A percentile compares a stretch with the other conserved stretches of the same genome.
These are phyloP conservation scores for Coniosporium tulheliwenetii DNA, from an alignment of 2,329 filamentous ascomycete species.

Conservation along the genomic window DNA sequence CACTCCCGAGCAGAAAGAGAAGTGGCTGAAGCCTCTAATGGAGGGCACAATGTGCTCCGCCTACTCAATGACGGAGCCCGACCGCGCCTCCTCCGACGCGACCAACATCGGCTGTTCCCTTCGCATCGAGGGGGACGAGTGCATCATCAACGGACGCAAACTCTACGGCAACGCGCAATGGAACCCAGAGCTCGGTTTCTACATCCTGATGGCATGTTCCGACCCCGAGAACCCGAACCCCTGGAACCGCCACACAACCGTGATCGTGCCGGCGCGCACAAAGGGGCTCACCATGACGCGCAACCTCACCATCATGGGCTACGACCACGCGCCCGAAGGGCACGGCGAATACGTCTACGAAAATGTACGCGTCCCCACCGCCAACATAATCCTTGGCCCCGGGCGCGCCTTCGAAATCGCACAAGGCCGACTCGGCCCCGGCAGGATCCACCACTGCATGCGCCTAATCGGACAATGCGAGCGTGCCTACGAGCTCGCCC, in stretches of 20 bases:
- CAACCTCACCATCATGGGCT: constrained; percentile 26
- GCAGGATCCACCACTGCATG: constrained; percentile 28
- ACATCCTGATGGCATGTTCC: constrained; percentile 22
- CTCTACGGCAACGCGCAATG: constrained; percentile 24
- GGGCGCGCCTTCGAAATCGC: constrained; percentile 27
- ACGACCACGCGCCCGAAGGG: constrained; percentile 26
- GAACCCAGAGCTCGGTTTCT: constrained; percentile 19
- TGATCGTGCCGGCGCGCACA: constrained; percentile 22
- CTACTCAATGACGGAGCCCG: constrained; percentile 36
- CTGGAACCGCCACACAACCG: constrained; percentile 23
- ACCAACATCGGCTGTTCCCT: constrained; percentile 28
- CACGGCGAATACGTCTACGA: constrained; percentile 27
- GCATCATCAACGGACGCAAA: constrained; percentile 27
- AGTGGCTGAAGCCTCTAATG: constrained; percentile 33
- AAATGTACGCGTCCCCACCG: constrained; percentile 22
- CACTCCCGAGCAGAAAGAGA: constrained; percentile 31
- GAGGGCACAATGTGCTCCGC: constrained; percentile 33
- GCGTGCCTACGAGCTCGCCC: constrained; percentile 24
- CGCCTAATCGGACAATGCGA: constrained; percentile 26
- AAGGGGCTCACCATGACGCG: constrained; percentile 22
- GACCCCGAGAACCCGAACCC: constrained; percentile 22
- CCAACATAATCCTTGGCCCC: constrained; percentile 26
- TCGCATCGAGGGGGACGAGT: constrained; percentile 18
- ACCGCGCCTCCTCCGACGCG: constrained; percentile 33
- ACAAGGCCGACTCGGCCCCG: constrained; percentile 24